Evolutionary conservation across 2,329 filamentous ascomycete species (phyloP).

Genomic region (Penicillium sp.): DNA sequence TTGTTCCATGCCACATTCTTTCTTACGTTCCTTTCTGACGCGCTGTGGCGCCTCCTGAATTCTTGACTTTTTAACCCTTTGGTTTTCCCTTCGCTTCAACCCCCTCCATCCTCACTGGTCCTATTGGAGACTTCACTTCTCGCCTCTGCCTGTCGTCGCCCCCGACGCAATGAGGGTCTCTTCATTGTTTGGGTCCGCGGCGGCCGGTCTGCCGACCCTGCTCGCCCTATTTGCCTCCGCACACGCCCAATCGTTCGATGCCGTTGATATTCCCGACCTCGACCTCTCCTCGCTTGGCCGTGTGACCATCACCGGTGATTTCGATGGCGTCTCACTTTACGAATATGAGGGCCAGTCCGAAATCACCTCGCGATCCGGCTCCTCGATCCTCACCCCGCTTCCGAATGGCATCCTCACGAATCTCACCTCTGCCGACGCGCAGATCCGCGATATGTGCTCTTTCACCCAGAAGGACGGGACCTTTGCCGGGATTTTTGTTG

Average conservation of each 20-base stretch:
- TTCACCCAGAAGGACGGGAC: conserved; percentile 70
- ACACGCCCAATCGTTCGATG: conserved; percentile 41
- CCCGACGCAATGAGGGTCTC: conserved; percentile 47
- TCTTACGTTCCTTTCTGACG: conserved; percentile 18
- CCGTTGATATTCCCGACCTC: conserved; percentile 52
- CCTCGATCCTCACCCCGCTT: conserved; percentile 77
- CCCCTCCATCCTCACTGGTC: conserved; percentile 9
- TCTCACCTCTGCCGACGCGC: conserved; percentile 76
- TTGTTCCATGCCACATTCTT: conserved; percentile 4
- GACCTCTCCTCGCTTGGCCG: conserved; percentile 78
- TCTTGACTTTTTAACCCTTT: conserved; percentile 17
- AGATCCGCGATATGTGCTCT: conserved; percentile 86
- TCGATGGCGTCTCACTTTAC: conserved; percentile 88
- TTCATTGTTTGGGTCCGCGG: conserved; percentile 52
- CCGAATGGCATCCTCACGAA: conserved; percentile 83
- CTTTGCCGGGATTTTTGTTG: conserved; percentile 77
- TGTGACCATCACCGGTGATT: conserved; percentile 85
- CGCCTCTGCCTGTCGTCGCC: conserved; percentile 44
- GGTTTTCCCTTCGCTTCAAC: conserved; percentile 18
- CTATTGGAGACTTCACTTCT: conserved; percentile 8
- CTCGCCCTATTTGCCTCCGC: conserved; percentile 31
- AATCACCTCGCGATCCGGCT: conserved; percentile 65
- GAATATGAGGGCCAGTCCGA: conserved; percentile 81
- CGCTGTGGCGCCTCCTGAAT: conserved; percentile 27
- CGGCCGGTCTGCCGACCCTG: conserved; percentile 43